Evolutionary conservation across 106 monocot genomes (phyloP).

Genomic region (Dendrobium nobile): DNA sequence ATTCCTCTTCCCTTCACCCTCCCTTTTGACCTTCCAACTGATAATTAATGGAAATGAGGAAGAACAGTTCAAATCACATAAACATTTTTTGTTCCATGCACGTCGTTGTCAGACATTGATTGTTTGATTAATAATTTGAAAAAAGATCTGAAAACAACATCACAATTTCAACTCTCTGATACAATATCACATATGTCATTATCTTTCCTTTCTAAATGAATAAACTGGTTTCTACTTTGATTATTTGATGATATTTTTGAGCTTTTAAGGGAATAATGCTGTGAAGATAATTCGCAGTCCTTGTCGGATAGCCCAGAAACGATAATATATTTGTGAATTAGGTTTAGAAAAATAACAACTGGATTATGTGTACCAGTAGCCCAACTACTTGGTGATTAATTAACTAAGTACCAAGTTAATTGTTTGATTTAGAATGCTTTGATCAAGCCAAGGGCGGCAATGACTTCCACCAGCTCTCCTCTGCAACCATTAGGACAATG

Average conservation of each 20-base stretch:
- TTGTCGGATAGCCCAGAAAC: background rate
- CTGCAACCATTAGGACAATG: background rate
- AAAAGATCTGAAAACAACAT: constrained; percentile 1
- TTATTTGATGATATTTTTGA: background rate
- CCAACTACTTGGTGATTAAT: background rate
- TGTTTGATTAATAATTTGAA: background rate
- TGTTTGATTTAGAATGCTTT: background rate
- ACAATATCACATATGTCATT: background rate
- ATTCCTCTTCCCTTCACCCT: too few species aligned
- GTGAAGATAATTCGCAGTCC: background rate
- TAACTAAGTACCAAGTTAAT: background rate
- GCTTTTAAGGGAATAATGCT: too few species aligned
- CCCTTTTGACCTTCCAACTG: too few species aligned
- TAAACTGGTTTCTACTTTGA: background rate
- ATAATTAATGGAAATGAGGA: too few species aligned
- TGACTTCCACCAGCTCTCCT: background rate
- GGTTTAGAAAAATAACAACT: background rate
- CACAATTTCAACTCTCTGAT: background rate
- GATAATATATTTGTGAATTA: background rate
- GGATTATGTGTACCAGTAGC: background rate
- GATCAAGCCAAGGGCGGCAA: too few species aligned
- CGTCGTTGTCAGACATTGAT: background rate
- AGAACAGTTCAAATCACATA: too few species aligned
- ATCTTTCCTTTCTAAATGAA: background rate
- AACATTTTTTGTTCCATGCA: background rate